Base-by-base conservation (phyloP, 164 flowering plant species). In the Annona cherimola region DNA sequence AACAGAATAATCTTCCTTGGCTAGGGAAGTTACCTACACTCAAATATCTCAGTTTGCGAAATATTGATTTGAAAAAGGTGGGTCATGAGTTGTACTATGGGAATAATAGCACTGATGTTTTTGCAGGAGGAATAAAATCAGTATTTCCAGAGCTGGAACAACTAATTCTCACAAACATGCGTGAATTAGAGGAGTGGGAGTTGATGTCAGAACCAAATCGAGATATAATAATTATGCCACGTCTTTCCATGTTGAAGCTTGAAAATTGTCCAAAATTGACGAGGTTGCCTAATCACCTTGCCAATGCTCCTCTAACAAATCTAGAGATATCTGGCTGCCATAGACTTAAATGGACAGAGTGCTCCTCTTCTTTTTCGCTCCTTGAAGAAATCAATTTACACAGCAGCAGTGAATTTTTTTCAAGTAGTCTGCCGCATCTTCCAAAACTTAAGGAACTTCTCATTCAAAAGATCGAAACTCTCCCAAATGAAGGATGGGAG, bases 1-100 rank as follows among this genome's bases (percentile, higher is more conserved):
- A 70, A 8, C 45, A 39, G 41, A 44, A n/a, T 20, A 41, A 70
- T n/a, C 63, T 70, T 1, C 66, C 66, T 4, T 5, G 19, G 8
- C 73, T 70, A 1, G 73, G 73, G 46, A 43, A 61, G 20, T 46
- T 70, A 19, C 42, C 66, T 26, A 54, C 63, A 35, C 66, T 70
- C 35, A 70, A 70, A 20, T 43, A 35, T 6, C 55, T 70, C 18
- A 44, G 11, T 5, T 43, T 70, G 61, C 35, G 50, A 20, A 42
- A 45, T 43, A 61, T 42, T 62, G 55, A 9, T 12, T 55, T 8
- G 12, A 19, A 70, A 60, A 3, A 1, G 5, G 45, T 70, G 39
- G 66, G 19, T 9, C 12, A 3, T 54, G 61, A 54, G 26, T 69
- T 55, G n/a, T n/a, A n/a, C 16, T 50, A 39, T 54, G 71, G 45